Conservation (phyloP, 2,329 filamentous ascomycete genomes). For the Aspergillus intermedius region DNA sequence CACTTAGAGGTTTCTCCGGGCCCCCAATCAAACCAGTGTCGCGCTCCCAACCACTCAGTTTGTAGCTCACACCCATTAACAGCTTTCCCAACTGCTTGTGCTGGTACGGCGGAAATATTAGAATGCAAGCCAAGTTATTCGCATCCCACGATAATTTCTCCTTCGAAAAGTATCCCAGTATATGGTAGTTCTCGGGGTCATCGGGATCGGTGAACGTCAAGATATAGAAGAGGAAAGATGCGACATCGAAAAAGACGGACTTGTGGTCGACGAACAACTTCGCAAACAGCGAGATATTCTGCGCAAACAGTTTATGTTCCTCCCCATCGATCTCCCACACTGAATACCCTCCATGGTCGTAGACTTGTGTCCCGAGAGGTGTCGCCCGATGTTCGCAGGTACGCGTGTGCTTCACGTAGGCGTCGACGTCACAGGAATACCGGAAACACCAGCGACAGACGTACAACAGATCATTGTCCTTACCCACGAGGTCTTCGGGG, state of each 20-base stretch:
- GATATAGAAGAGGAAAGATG: constrained; percentile 89
- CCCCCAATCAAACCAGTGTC: constrained; percentile 67
- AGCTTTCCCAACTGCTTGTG: constrained; percentile 79
- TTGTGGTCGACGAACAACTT: constrained; percentile 98
- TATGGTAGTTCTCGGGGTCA: constrained; percentile 44
- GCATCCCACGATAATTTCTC: constrained; percentile 99
- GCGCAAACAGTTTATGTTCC: constrained; percentile 79
- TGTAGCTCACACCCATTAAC: constrained; percentile 89
- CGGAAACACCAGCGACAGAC: constrained; percentile 94
- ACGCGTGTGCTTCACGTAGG: constrained; percentile 34
- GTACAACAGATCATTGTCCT: constrained; percentile 58
- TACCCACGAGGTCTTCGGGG: constrained; percentile 57
- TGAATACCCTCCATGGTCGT: constrained; percentile 71
- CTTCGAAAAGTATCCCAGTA: constrained; percentile 97
- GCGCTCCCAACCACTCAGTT: constrained; percentile 71
- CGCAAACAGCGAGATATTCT: constrained; percentile 91
- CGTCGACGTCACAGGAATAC: constrained; percentile 55
- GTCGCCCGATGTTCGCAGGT: constrained; percentile 50
- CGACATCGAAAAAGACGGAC: constrained; percentile 95
- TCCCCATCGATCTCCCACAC: constrained; percentile 93
- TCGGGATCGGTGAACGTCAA: constrained; percentile 64
- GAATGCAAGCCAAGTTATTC: constrained; percentile 93
- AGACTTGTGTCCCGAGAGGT: constrained; percentile 67
- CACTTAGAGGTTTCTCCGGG: constrained; percentile 87
- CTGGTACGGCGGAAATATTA: constrained; percentile 94